phyloP scores from a whole-genome alignment of 2,329 filamentous ascomycete species.

The Endothia cerciana region DNA sequence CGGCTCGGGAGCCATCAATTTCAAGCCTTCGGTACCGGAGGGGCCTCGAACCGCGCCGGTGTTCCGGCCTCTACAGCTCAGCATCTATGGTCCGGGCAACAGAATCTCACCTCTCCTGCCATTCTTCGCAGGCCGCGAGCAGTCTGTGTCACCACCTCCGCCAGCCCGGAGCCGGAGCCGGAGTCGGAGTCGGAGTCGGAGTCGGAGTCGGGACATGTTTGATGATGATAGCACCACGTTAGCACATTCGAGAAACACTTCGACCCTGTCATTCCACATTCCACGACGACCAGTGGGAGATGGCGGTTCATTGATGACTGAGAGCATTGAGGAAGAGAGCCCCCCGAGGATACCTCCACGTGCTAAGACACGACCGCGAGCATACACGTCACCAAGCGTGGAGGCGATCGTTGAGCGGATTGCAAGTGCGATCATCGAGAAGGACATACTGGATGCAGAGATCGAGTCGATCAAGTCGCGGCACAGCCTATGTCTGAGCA shows the following conservation, averaged over 20 bases:
- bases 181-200: conserved; percentile 39
- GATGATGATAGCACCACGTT: conserved; percentile 42
- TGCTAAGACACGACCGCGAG: conserved; percentile 44
- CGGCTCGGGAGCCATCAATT: conserved; percentile 50
- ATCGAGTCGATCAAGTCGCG: conserved; percentile 65
- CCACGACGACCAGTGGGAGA: conserved; percentile 50
- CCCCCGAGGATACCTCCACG: conserved; percentile 50
- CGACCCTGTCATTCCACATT: conserved; percentile 60
- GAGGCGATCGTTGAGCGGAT: conserved; percentile 59
- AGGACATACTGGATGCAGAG: conserved; percentile 60
- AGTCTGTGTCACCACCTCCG: conserved; percentile 44
- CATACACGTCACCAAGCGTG: conserved; percentile 51
- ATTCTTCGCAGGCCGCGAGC: conserved; percentile 48
- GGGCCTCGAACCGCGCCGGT: conserved; percentile 40
- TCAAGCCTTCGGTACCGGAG: conserved; percentile 37
- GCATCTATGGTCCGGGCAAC: conserved; percentile 52
- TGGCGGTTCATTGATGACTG: conserved; percentile 37
- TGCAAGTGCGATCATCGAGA: conserved; percentile 60
- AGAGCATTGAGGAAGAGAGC: conserved; percentile 37
- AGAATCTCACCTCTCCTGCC: conserved; percentile 60
- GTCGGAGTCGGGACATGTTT: conserved; percentile 34
- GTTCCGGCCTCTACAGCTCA: conserved; percentile 61
- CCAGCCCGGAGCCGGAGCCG: conserved; percentile 41
- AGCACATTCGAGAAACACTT: conserved; percentile 49
- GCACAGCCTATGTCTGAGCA: conserved; percentile 58